Evolutionary conservation across 1,284 basidiomycete species (phyloP), one percentile per base, ranked within the genome.

Genomic region (Coniferiporia weirii): DNA sequence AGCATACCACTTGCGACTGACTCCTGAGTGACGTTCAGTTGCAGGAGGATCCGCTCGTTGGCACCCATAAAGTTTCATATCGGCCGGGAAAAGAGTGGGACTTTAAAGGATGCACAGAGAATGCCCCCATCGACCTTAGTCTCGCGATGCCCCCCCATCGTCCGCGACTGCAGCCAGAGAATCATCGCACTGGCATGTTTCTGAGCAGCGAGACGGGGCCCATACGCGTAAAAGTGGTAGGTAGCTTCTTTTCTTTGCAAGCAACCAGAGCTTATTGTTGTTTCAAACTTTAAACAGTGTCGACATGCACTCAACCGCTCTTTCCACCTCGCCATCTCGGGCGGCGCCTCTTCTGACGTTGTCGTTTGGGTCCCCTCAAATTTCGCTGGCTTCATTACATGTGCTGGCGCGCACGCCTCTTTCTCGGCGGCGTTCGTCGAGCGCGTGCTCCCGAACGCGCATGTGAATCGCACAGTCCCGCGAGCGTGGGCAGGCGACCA

Each of bases 331-430:
- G 80, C 86, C 66, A 74, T 90, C 35, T 77, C 78, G 63, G 83
- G 81, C 4, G 62, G 72, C 8, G 73, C 75, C n/a, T 83, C 86
- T 43, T 38, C 57, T 4, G 80, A 87, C 64, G 77, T 89, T 22
- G 85, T 81, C 3, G 70, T 90, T 63, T 90, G 84, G 82, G 74
- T 90, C 12, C 88, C 87, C 3, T 89, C 86, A 35, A 87, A 90
- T 67, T 90, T 90, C 72, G 79, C 75, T 60, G 87, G 87, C 20
- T 79, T 74, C 51, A 86, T 90, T 54, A 79, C 77, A 64, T 72
- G 82, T 65, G 75, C 78, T 6, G 47, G 47, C 15, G n/a, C 77
- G 54, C 81, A 76, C 59, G 74, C 81, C 10, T 71, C 76, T 13
- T 85, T 84, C 70, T 90, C 87, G 32, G 77, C 86, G 4, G 86